Evolutionary conservation across 257 asterid genomes (phyloP).

Genomic region (Lycium ferocissimum): DNA sequence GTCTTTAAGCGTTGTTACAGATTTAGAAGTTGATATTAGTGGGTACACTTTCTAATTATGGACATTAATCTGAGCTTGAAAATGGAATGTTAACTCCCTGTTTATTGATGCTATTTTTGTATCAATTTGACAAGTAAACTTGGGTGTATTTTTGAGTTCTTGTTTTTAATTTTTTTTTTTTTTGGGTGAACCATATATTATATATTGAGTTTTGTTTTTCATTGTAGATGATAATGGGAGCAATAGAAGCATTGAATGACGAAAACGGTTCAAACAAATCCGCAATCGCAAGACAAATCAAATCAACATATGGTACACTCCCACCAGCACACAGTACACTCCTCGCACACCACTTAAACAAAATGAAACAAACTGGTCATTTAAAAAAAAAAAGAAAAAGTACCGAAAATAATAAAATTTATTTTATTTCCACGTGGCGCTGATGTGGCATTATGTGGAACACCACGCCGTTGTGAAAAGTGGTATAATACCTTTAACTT

Average conservation of each 20-base stretch:
- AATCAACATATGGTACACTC: slow-evolving; percentile 59
- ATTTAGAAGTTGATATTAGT: background rate
- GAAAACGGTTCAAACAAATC: slow-evolving; percentile 67
- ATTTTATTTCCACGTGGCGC: too few relatives aligned
- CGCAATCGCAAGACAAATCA: slow-evolving; percentile 67
- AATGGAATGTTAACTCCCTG: too few relatives aligned
- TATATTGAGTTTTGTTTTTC: background rate
- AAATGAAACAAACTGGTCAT: slow-evolving; percentile 74
- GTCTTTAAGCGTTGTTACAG: background rate
- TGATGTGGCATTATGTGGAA: too few relatives aligned
- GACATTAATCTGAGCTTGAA: background rate
- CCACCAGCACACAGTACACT: slow-evolving; percentile 67
- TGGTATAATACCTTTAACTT: too few relatives aligned
- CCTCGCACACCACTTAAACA: slow-evolving; percentile 70
- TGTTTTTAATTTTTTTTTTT: background rate
- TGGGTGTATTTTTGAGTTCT: background rate
- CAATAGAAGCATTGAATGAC: slow-evolving; percentile 66
- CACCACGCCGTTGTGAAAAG: too few relatives aligned
- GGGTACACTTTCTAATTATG: too few relatives aligned
- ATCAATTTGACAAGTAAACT: too few relatives aligned
- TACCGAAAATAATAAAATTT: too few relatives aligned
- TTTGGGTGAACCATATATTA: background rate
- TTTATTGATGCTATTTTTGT: too few relatives aligned
- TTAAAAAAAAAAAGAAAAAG: too few relatives aligned
- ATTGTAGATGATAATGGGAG: slow-evolving; percentile 67